Evolutionary conservation across 805 yeast species (phyloP).

Genomic region (Metschnikowia drakensbergensis): DNA sequence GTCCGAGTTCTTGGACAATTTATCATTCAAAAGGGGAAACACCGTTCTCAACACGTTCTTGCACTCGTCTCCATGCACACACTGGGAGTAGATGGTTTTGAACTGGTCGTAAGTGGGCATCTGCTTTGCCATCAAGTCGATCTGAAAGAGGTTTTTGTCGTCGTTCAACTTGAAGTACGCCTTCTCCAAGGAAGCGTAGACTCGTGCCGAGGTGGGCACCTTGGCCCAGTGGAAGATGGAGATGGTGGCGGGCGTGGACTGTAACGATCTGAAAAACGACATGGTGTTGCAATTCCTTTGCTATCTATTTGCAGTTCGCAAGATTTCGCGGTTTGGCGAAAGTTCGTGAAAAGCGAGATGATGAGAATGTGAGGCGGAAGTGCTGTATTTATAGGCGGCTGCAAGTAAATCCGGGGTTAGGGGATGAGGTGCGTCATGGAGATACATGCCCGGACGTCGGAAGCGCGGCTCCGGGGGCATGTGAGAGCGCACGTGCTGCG

Average conservation of each 20-base stretch:
- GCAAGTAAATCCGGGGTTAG: not conserved
- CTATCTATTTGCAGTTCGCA: too few species aligned
- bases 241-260: constrained; percentile 39
- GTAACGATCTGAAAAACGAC: constrained; percentile 42
- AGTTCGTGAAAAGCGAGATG: too few species aligned
- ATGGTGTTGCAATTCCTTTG: constrained; percentile 11
- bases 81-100: constrained; percentile 25
- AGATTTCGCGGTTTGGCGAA: too few species aligned
- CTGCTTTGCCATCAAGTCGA: constrained; percentile 36
- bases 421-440: constrained; percentile 4
- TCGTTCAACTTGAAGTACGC: constrained; percentile 30
- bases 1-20: constrained; percentile 15
- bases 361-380: not conserved
- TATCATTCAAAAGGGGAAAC: constrained; percentile 37
- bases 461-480: not conserved
- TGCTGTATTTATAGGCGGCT: not conserved
- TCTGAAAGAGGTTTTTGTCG: constrained; percentile 28
- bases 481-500: not conserved
- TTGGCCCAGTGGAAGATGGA: constrained; percentile 39
- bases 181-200: constrained; percentile 29
- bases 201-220: constrained; percentile 29
- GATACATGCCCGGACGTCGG: constrained; percentile 9
- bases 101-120: constrained; percentile 45
- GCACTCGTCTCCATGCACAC: constrained; percentile 23
- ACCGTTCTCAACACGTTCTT: constrained; percentile 27